Base-by-base conservation (phyloP, 1,284 basidiomycete genomes). In the Microbotryum lychnidis-dioicae region DNA sequence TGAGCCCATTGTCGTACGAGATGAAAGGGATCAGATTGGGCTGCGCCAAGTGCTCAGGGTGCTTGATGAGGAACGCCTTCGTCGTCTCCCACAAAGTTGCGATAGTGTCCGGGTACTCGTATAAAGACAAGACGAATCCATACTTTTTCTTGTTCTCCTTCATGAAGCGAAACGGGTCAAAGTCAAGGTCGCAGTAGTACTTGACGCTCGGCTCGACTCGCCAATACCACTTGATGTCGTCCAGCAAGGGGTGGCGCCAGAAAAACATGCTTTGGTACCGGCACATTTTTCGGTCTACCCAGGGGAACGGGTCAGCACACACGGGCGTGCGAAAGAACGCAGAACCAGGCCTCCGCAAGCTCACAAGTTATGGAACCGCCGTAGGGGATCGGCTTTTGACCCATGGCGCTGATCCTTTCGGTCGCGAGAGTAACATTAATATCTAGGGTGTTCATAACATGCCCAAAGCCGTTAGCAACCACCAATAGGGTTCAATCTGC, bases 211-310 rank as follows among this genome's bases (percentile, higher is more conserved):
- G 70, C 80, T 83, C 81, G 74, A 90, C 84, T 71, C 85, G 84
- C 93, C 93, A 97, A 77, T 97, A 97, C 77, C 93, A 97, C 71
- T 84, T 87, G 77, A 87, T 92, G 57, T 84, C 79, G 65, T 84
- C 82, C 48, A 93, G 65, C 14, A 74, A 65, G 3, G 66, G 69
- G 48, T 75, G 73, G 16, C 57, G 60, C 50, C 61, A 69, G 62
- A 57, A 64, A 58, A 54, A 63, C 48, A 49, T 37, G 12, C 89
- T 91, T 75, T 96, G 91, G 79, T 86, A 97, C 23, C 94, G 84
- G 74, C 92, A 96, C 91, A 94, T 89, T 67, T 90, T 89, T 57
- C 87, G 85, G 71, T 89, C 89, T 42, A n/a, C 57, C 53, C 12
- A 5, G 16, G 53, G 49, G 48, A 46, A 49, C 29, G 8, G 27